Conservation (phyloP, 2,329 filamentous ascomycete species). For the Trichoderma atrobrunneum region DNA sequence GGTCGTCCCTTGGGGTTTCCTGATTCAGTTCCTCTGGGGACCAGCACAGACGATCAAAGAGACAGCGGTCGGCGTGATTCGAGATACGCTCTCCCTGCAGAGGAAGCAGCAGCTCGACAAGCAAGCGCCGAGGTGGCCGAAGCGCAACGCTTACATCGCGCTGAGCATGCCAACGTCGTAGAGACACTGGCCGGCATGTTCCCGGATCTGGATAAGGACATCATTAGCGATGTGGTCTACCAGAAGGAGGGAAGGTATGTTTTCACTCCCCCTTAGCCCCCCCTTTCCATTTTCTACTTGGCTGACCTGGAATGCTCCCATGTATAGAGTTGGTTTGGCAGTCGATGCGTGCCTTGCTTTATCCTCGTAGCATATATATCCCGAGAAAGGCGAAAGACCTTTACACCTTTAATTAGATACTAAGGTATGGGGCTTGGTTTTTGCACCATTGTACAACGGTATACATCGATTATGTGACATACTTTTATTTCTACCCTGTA, state of each 20-base stretch:
- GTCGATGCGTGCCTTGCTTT: conserved; percentile 82
- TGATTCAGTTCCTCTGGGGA: neutral
- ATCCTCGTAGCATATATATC: conserved; percentile 37
- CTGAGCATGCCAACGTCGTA: conserved; percentile 86
- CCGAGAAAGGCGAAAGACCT: neutral
- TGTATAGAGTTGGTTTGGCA: conserved; percentile 70
- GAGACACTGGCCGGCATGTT: conserved; percentile 97
- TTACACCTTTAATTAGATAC: neutral
- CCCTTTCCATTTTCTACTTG: neutral
- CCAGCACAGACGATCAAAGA: neutral
- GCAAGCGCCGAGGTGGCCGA: conserved; percentile 88
- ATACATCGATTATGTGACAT: neutral
- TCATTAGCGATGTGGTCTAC: conserved; percentile 95
- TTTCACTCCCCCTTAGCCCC: neutral
- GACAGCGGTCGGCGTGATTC: conserved; percentile 31
- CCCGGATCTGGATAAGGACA: conserved; percentile 85
- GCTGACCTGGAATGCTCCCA: neutral
- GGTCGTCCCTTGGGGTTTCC: neutral
- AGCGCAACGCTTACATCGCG: conserved; percentile 74
- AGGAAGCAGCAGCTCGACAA: conserved; percentile 86
- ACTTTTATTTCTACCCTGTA: neutral
- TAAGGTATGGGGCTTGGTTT: neutral
- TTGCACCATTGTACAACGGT: neutral
- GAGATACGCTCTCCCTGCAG: conserved; percentile 60
- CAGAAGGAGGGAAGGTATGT: conserved; percentile 90